A percentile compares a stretch with the other conserved stretches of the same genome.
These are phyloP conservation scores for Cladosporium sp. DNA, from an alignment of 2,329 filamentous ascomycete species.

Conservation along the genomic window DNA sequence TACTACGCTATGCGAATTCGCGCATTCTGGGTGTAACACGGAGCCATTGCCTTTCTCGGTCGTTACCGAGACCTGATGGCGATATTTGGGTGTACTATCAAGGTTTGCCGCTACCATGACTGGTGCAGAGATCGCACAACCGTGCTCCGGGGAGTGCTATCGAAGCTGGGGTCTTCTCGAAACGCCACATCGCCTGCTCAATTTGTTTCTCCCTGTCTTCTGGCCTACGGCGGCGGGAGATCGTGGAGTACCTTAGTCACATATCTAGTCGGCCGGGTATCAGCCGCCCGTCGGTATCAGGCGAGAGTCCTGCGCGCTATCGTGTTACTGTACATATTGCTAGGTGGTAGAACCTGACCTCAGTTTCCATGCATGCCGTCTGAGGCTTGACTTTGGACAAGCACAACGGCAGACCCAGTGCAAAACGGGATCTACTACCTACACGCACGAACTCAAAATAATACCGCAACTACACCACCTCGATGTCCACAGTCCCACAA, in stretches of 20 bases:
- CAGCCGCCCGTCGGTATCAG: background rate
- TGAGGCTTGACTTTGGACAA: conserved; percentile 14
- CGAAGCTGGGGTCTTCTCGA: conserved; percentile 4
- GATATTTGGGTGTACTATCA: conserved; percentile 1
- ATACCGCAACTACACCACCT: background rate
- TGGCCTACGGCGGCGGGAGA: conserved; percentile 5
- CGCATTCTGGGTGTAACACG: background rate
- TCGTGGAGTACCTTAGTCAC: conserved; percentile 12
- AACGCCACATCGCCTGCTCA: conserved; percentile 12
- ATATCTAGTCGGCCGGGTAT: background rate
- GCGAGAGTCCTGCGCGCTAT: background rate
- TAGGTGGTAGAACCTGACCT: background rate
- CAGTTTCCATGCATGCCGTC: background rate
- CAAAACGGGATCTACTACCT: background rate
- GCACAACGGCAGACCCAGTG: conserved; percentile 6
- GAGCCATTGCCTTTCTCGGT: conserved; percentile 9
- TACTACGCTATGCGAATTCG: conserved; percentile 1
- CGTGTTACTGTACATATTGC: background rate
- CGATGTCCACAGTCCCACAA: conserved; percentile 3
- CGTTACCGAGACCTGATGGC: background rate
- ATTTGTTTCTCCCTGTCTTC: background rate
- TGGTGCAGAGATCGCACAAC: conserved; percentile 7
- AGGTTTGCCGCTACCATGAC: conserved; percentile 12
- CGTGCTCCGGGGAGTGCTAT: conserved; percentile 9
- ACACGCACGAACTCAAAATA: conserved; percentile 12